Conservation (phyloP, 805 yeast species). For the Schizosaccharomyces pombe region DNA sequence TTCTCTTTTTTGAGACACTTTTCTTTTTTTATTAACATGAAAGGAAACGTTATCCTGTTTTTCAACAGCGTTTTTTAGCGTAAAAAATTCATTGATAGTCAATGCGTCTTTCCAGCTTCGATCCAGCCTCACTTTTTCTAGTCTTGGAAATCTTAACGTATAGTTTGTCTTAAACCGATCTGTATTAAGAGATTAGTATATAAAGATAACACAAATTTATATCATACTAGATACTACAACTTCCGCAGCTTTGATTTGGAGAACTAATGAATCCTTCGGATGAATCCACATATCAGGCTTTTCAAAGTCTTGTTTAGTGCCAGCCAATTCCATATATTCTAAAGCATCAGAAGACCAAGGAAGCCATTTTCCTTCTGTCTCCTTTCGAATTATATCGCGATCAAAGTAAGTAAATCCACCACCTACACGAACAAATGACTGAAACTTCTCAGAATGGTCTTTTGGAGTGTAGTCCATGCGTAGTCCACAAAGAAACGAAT, state of each 20-base stretch:
- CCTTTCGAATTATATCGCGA: conserved; percentile 29
- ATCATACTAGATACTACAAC: conserved; percentile 19
- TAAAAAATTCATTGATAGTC: conserved; percentile 8
- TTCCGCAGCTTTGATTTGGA: conserved; percentile 67
- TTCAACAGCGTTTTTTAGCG: conserved; percentile 9
- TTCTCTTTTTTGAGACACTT: not conserved
- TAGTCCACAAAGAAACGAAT: conserved; percentile 53
- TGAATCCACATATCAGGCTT: conserved; percentile 56
- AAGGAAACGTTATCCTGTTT: conserved; percentile 13
- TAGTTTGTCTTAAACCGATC: conserved; percentile 37
- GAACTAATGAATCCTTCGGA: conserved; percentile 52
- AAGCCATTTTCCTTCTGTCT: conserved; percentile 41
- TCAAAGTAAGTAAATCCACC: conserved; percentile 57
- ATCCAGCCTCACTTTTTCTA: conserved; percentile 43
- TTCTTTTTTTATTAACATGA: not conserved
- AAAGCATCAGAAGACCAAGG: conserved; percentile 23
- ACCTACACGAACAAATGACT: conserved; percentile 57
- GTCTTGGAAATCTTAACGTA: conserved; percentile 57
- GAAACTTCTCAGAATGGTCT: conserved; percentile 17
- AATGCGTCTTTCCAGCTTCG: conserved; percentile 23
- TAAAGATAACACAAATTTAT: not conserved
- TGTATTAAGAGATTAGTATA: conserved; percentile 12
- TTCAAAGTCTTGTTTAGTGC: conserved; percentile 11
- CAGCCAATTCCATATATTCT: conserved; percentile 10
- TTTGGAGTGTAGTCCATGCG: conserved; percentile 20